Evolutionary conservation across 768 basidiomycete genomes (phyloP).

Genomic region (Tulasnella sp.): DNA sequence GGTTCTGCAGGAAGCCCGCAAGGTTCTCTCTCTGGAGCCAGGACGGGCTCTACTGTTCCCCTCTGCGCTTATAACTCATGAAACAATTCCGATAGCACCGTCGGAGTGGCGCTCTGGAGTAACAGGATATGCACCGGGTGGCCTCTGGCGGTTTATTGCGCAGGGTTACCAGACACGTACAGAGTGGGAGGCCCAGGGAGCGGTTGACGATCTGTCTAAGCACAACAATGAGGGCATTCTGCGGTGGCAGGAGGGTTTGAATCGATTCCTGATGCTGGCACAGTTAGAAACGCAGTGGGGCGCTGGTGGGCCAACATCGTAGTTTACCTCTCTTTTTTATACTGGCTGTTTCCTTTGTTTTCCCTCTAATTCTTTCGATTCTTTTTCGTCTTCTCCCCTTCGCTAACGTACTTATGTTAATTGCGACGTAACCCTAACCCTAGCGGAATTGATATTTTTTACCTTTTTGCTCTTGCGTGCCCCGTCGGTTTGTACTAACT

Average conservation of each 20-base stretch:
- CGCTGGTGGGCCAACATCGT: neutral
- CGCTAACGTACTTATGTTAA: no score
- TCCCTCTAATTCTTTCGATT: no score
- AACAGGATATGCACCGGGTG: neutral
- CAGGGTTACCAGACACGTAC: neutral
- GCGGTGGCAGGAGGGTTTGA: neutral
- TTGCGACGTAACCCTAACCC: no score
- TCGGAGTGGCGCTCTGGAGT: neutral
- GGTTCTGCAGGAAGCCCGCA: neutral
- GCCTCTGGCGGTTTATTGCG: neutral
- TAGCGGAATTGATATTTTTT: no score
- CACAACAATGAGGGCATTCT: neutral
- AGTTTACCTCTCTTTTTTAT: neutral
- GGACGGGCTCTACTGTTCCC: neutral
- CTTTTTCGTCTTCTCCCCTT: no score
- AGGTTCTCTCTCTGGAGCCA: neutral
- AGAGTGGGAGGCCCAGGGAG: neutral
- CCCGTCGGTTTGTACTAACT: no score
- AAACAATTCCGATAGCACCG: neutral
- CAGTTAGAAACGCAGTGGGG: neutral
- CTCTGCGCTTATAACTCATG: neutral
- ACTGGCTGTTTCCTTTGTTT: no score
- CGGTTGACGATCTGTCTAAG: neutral
- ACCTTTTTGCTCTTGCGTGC: no score
- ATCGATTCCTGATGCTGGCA: neutral